Evolutionary conservation across 2,329 filamentous ascomycete genomes (phyloP), one percentile per base, ranked within the genome.

Genomic region (Apiospora marii): DNA sequence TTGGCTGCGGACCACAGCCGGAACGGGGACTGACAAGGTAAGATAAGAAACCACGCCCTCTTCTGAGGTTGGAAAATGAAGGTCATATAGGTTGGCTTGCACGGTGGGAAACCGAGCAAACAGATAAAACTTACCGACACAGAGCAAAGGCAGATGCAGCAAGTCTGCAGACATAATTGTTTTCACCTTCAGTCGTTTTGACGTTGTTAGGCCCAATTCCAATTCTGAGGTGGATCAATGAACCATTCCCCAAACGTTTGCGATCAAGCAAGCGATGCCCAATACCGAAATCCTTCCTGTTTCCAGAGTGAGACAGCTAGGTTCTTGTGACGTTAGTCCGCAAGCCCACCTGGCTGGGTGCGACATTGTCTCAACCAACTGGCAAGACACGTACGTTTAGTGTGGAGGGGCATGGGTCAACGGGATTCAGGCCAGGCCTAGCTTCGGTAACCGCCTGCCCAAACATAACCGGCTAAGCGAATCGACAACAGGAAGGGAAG

Each of bases 301-400:
- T 22, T n/a, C 5, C 34, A 10, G 19, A 64, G 8, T 24, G 58
- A 64, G 14, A 64, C 58, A 64, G 22, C 10, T 64, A 34, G 6
- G 53, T n/a, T 61, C 53, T 4, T 7, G 27, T 58, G 51, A 58
- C 51, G 53, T n/a, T 37, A 5, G 5, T 34, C 37, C 16, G 37
- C 30, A 61, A 4, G 58, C 34, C 58, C 58, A 41, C 8, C 58
- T 41, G 58, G 58, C 10, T 64, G 58, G 34, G 8, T 64, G 58
- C 19, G 58, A 64, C 58, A 24, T 14, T 41, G 58, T 64, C 58
- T 64, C 22, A 24, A n/a, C 58, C 30, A 64, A 41, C 58, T 64
- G 34, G 58, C 58, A 64, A 64, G 58, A 64, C 58, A 64, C 30
- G 58, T 64, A 64, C 13, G 58, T 8, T 48, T 10, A 41, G 22